Conservation (phyloP, 495 filamentous ascomycete genomes). For the Podospora anserina region DNA sequence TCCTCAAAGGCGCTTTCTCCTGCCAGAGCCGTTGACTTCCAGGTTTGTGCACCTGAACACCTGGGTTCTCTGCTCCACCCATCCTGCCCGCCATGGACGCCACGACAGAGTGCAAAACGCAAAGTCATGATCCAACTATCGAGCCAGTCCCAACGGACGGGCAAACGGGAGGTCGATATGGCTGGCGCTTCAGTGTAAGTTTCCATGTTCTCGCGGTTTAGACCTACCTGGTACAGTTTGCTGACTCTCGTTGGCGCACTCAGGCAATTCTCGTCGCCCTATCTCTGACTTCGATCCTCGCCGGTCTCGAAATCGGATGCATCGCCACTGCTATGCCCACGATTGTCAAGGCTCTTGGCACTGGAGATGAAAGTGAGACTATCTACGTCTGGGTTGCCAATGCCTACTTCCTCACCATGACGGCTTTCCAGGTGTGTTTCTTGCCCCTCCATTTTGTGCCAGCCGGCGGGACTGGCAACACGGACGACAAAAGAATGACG, state of each 20-base stretch:
- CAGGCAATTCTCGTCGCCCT: slow-evolving; percentile 1
- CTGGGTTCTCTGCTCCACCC: neutral
- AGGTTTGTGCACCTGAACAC: neutral
- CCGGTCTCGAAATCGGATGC: slow-evolving; percentile 2
- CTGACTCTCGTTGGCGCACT: neutral
- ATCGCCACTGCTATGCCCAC: slow-evolving; percentile 6
- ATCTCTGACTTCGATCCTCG: neutral
- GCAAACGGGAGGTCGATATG: neutral
- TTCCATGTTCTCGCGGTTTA: neutral
- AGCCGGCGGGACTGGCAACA: neutral
- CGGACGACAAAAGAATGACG: neutral
- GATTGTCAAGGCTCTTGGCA: neutral
- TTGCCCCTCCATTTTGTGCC: neutral
- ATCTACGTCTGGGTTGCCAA: slow-evolving; percentile 7
- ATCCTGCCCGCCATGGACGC: neutral
- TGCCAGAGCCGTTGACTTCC: neutral
- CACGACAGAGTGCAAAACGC: neutral
- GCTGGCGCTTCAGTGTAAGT: neutral
- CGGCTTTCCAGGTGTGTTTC: slow-evolving; percentile 11
- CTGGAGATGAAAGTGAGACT: neutral
- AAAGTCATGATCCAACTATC: neutral
- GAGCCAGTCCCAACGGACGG: neutral
- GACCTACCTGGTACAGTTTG: neutral
- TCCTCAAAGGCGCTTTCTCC: neutral
- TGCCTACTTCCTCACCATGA: slow-evolving; percentile 4